Evolutionary conservation across 2,329 filamentous ascomycete genomes (phyloP).

Genomic region (Neophaeococcomyces mojaviensis): DNA sequence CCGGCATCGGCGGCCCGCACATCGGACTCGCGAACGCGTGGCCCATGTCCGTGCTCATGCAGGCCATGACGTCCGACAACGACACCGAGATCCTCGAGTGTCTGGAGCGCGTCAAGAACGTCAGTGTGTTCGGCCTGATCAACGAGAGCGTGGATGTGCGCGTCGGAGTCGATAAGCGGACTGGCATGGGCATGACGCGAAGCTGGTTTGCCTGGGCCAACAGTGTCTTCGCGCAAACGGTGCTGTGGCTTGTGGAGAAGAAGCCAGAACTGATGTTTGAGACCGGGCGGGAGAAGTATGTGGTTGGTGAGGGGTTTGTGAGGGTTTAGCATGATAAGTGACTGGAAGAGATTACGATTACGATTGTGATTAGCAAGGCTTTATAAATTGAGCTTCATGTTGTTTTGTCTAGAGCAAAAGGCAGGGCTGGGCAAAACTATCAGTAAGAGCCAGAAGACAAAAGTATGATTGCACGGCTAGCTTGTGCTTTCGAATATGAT

Average conservation of each 20-base stretch:
- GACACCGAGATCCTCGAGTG: slow-evolving; percentile 65
- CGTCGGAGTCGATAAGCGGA: slow-evolving; percentile 26
- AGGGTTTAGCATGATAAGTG: background rate
- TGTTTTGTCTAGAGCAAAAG: too few species aligned
- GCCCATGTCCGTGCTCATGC: slow-evolving; percentile 91
- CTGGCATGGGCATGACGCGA: slow-evolving; percentile 62
- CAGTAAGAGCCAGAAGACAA: too few species aligned
- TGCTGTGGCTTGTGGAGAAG: slow-evolving; percentile 78
- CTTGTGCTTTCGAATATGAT: too few species aligned
- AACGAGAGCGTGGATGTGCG: slow-evolving; percentile 92
- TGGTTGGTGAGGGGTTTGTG: slow-evolving; percentile 18
- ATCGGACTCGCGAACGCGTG: slow-evolving; percentile 83
- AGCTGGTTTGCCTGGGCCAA: slow-evolving; percentile 99
- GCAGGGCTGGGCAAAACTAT: too few species aligned
- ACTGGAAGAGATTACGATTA: too few species aligned
- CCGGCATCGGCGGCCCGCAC: slow-evolving; percentile 77
- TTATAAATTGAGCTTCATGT: too few species aligned
- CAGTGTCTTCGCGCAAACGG: slow-evolving; percentile 86
- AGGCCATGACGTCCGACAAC: slow-evolving; percentile 83
- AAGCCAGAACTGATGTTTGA: slow-evolving; percentile 85
- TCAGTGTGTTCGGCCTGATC: slow-evolving; percentile 69
- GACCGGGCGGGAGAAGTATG: slow-evolving; percentile 43
- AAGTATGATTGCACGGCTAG: too few species aligned
- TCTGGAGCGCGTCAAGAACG: slow-evolving; percentile 65
- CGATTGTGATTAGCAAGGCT: too few species aligned